Conservation (phyloP, 805 yeast genomes). For the Geotrichum ghanense region DNA sequence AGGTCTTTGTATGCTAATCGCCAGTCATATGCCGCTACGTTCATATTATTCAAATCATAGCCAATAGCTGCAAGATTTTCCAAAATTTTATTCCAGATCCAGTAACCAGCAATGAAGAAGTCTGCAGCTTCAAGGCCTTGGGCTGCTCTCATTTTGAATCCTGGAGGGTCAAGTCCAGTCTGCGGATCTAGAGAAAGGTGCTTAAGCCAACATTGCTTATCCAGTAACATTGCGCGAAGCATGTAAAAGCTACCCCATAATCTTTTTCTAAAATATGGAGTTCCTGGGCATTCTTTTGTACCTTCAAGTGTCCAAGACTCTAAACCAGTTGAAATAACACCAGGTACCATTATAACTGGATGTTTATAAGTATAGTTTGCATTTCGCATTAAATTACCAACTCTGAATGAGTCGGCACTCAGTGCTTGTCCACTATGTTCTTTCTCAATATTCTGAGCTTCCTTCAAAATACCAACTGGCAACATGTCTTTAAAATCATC, state of each 20-base stretch:
- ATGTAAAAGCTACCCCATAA: slow-evolving; percentile 96
- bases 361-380: slow-evolving; percentile 44
- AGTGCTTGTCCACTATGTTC: slow-evolving; percentile 27
- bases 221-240: slow-evolving; percentile 84
- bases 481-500: slow-evolving; percentile 65
- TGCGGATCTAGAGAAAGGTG: slow-evolving; percentile 81
- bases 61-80: slow-evolving; percentile 92
- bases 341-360: slow-evolving; percentile 91
- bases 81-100: slow-evolving; percentile 97
- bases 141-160: slow-evolving; percentile 73
- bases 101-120: slow-evolving; percentile 91
- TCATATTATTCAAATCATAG: slow-evolving; percentile 84
- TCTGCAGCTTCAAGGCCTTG: slow-evolving; percentile 97
- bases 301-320: slow-evolving; percentile 87
- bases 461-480: slow-evolving; percentile 53
- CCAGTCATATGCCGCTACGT: slow-evolving; percentile 94
- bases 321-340: slow-evolving; percentile 88
- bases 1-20: slow-evolving; percentile 80
- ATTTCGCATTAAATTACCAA: slow-evolving; percentile 53
- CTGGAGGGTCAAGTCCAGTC: slow-evolving; percentile 89
- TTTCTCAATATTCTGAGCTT: slow-evolving; percentile 45
- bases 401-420: slow-evolving; percentile 67
- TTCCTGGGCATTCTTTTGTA: slow-evolving; percentile 68
- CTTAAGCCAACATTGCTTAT: slow-evolving; percentile 87
- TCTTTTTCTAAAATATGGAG: slow-evolving; percentile 77